These are phyloP conservation scores for Penicillium salamii DNA, from an alignment of 495 filamentous ascomycete genomes.

Conservation along the genomic window DNA sequence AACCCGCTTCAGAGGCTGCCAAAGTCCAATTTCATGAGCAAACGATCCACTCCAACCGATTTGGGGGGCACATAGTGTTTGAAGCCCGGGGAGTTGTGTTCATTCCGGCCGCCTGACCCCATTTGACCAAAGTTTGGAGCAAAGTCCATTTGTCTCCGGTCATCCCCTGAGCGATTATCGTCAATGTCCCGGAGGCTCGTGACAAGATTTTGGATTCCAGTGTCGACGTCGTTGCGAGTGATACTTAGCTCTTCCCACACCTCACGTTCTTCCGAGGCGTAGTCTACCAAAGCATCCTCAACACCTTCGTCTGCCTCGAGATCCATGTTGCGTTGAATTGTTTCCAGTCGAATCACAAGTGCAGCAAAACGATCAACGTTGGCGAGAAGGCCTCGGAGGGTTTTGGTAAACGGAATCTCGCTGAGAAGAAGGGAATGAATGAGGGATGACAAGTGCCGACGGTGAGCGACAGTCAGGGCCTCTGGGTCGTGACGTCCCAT, in stretches of 20 bases:
- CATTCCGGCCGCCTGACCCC: conserved; percentile 8
- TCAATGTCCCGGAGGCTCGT: conserved; percentile 57
- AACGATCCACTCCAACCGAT: conserved; percentile 69
- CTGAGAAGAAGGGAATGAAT: conserved; percentile 68
- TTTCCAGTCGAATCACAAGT: conserved; percentile 66
- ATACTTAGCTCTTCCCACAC: conserved; percentile 54
- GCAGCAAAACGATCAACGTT: conserved; percentile 76
- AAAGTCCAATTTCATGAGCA: conserved; percentile 88
- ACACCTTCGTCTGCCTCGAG: conserved; percentile 77
- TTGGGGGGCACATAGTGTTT: conserved; percentile 60
- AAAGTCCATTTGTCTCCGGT: conserved; percentile 29
- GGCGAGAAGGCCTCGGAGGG: conserved; percentile 67
- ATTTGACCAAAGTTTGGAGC: conserved; percentile 15
- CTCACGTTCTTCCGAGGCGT: conserved; percentile 63
- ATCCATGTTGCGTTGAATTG: conserved; percentile 68
- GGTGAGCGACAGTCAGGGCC: conserved; percentile 74
- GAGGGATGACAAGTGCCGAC: conserved; percentile 66
- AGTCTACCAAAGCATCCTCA: conserved; percentile 68
- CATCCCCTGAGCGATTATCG: conserved; percentile 45
- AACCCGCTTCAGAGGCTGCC: conserved; percentile 36
- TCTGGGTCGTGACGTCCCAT: conserved; percentile 72
- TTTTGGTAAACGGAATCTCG: conserved; percentile 62
- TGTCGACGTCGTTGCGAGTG: conserved; percentile 31
- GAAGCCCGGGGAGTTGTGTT: conserved; percentile 23
- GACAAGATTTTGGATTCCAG: conserved; percentile 63